phyloP scores from a whole-genome alignment of 352 stramenopile species.

The Pythium aquatile region DNA sequence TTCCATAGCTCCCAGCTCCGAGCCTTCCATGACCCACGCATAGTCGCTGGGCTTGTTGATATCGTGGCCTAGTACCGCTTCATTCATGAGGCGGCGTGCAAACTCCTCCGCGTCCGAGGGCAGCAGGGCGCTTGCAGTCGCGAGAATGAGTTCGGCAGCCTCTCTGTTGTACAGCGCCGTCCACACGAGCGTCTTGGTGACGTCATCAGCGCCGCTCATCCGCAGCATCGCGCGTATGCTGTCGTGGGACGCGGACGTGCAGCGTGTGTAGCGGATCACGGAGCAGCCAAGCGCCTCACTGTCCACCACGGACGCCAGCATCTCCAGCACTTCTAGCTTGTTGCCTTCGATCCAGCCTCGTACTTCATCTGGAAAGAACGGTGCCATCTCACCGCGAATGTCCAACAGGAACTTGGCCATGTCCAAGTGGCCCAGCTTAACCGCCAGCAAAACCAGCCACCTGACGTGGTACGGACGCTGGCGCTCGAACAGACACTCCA shows the following conservation, averaged over 20 bases:
- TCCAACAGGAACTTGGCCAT: conserved; percentile 16
- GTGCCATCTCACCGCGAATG: neutral
- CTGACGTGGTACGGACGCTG: neutral
- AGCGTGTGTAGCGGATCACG: conserved; percentile 14
- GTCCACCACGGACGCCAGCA: conserved; percentile 6
- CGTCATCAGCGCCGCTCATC: conserved; percentile 15
- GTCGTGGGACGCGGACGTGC: neutral
- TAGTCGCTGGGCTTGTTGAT: no score
- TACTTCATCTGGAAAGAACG: neutral
- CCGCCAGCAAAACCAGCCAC: conserved; percentile 10
- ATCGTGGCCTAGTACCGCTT: neutral
- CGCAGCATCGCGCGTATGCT: conserved; percentile 4
- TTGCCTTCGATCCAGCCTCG: conserved; percentile 1
- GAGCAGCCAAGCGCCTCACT: conserved; percentile 5
- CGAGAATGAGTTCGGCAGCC: neutral
- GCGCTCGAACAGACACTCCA: conserved; percentile 1
- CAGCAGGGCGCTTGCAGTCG: neutral
- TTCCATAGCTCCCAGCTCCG: no score
- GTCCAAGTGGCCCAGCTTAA: neutral
- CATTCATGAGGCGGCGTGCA: neutral
- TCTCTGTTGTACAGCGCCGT: conserved; percentile 8
- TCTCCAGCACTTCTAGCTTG: conserved; percentile 5
- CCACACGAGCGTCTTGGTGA: conserved; percentile 12
- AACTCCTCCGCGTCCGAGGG: neutral
- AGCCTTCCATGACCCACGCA: no score